Conservation (phyloP, 192 early-diverging fungal genomes). For the Backusella psychrophila region DNA sequence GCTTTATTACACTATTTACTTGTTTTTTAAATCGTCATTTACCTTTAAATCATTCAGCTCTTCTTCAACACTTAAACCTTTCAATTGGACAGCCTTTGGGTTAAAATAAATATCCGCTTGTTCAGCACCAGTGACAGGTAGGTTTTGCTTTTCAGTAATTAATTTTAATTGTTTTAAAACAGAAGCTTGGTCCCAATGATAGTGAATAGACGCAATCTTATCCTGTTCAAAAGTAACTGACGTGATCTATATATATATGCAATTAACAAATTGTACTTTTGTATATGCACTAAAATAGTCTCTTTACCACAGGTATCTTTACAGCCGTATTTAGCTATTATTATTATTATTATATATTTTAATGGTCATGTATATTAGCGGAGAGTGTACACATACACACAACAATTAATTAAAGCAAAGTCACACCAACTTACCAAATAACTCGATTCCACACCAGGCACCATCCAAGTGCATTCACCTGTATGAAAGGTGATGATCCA, state of each 20-base stretch:
- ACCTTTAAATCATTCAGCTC: not conserved
- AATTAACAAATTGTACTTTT: not conserved
- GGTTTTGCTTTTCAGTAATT: constrained; percentile 14
- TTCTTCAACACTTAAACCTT: not conserved
- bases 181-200: constrained; percentile 37
- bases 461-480: constrained; percentile 28
- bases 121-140: constrained; percentile 28
- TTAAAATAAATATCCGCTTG: constrained; percentile 16
- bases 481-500: constrained; percentile 29
- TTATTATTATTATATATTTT: not conserved
- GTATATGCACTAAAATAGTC: not conserved
- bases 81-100: not conserved
- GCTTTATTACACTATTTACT: not conserved
- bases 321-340: constrained; percentile 20
- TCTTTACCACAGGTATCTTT: constrained; percentile 21
- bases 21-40: not conserved
- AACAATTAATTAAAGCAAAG: not conserved
- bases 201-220: constrained; percentile 16
- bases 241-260: constrained; percentile 15
- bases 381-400: not conserved
- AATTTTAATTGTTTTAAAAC: constrained; percentile 33
- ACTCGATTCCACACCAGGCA: constrained; percentile 17
- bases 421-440: constrained; percentile 18
- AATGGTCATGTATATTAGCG: not conserved
- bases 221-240: constrained; percentile 27